Percentiles rank a stretch among this genome's conserved stretches.
Conservation (phyloP, 495 filamentous ascomycete species). For the Neurospora sp. region DNA sequence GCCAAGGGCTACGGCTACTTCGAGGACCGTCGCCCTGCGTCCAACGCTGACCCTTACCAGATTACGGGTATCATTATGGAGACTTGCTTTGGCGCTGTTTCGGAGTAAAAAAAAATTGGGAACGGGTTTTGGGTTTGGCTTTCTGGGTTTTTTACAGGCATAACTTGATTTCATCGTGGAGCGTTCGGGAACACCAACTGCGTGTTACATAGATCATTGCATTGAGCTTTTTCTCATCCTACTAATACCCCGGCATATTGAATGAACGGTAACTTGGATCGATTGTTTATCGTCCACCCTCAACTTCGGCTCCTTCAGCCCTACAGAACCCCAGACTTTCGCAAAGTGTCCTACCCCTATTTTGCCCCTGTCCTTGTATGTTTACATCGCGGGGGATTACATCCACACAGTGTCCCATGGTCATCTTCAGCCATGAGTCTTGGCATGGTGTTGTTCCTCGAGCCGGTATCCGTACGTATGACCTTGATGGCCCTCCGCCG, state of each 20-base stretch:
- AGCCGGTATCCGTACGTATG: neutral
- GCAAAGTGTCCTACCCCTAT: neutral
- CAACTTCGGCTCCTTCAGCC: neutral
- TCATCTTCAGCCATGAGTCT: neutral
- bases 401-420: neutral
- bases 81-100: conserved; percentile 11
- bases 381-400: neutral
- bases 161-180: neutral
- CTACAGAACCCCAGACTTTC: neutral
- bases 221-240: neutral
- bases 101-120: neutral
- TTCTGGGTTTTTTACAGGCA: neutral
- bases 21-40: conserved; percentile 90
- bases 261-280: neutral
- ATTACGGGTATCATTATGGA: conserved; percentile 28
- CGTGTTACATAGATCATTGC: neutral
- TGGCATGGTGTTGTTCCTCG: neutral
- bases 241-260: neutral
- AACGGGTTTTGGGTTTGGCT: conserved; percentile 3
- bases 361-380: neutral
- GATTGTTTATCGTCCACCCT: neutral
- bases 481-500: neutral
- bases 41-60: conserved; percentile 89
- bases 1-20: conserved; percentile 98
- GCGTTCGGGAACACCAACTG: neutral